Base-by-base conservation (phyloP, 345 rosid species). In the Rhizophora mangle region DNA sequence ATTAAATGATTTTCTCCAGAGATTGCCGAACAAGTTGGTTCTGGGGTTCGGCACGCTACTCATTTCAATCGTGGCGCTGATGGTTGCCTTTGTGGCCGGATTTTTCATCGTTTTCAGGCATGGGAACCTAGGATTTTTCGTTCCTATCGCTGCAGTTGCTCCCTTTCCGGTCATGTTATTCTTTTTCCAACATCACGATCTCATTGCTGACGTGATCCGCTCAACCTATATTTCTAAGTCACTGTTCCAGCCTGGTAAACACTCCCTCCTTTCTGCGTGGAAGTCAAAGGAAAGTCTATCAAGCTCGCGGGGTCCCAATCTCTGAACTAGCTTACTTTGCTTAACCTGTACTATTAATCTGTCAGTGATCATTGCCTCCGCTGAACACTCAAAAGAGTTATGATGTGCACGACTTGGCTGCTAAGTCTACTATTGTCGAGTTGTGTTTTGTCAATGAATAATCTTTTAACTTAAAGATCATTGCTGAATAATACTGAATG, bases 21-120 rank as follows among this genome's bases (percentile, higher is more conserved):
- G 19, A 1, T 59, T 76, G 57, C 76, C 76, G 6, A 26, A 4
- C 0, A 76, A 37, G 16, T 52, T 76, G 65, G 2, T 67, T 30
- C 0, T 34, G 8, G 80, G 72, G 5, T 62, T 62, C 3, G 24
- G 1, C 2, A 47, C 64, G 0, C 72, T 76, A 6, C 51, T 63
- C 32, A 2, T 71, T 2, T 68, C 76, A 10, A 58, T 76, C 1
- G 34, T 24, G 26, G 65, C 76, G 29, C 63, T 71, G 80, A 60
- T 76, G 71, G 62, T 54, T 4, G 55, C 74, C 16, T 71, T 63
- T 20, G 15, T 37, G 19, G 68, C 63, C 0, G 24, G 30, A 8
- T 34, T 63, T 63, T 71, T 29, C 68, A 13, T 71, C 26, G 31
- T 26, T 6, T 71, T 71, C 24, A 19, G 27, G 21, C 29, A 39